Conservation (phyloP, 345 rosid genomes). For the Eucalyptus melliodora region DNA sequence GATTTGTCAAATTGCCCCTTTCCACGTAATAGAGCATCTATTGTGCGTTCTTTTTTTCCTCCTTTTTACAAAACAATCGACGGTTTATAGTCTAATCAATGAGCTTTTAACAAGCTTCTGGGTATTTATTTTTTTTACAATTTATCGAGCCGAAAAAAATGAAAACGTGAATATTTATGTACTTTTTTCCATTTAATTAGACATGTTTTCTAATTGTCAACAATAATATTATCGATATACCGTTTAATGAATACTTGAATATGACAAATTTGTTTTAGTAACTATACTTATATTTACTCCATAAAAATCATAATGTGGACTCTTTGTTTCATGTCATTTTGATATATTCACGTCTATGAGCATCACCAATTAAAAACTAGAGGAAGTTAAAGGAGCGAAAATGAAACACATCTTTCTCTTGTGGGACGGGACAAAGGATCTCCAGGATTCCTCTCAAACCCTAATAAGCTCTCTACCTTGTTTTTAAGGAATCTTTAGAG, state of each 20-base stretch:
- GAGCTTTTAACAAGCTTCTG: background rate
- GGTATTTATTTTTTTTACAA: background rate
- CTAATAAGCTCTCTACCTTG: background rate
- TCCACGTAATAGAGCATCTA: background rate
- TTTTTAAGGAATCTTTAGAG: background rate
- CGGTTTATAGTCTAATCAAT: background rate
- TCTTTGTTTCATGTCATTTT: background rate
- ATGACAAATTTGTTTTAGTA: background rate
- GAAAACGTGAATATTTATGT: background rate
- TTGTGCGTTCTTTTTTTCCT: background rate
- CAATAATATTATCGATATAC: background rate
- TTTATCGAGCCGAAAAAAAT: background rate
- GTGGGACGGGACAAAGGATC: background rate
- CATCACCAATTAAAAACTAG: background rate
- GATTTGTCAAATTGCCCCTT: background rate
- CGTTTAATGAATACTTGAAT: background rate
- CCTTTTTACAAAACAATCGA: background rate
- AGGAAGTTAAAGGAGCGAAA: background rate
- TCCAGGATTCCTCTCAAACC: background rate
- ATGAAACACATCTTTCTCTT: background rate
- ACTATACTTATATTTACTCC: background rate
- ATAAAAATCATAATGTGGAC: background rate
- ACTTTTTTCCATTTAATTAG: background rate
- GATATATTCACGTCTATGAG: background rate
- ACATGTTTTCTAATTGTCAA: background rate